phyloP scores from a whole-genome alignment of 228 moss, liverwort and hornwort species.

The Sphagnum magellanicum region DNA sequence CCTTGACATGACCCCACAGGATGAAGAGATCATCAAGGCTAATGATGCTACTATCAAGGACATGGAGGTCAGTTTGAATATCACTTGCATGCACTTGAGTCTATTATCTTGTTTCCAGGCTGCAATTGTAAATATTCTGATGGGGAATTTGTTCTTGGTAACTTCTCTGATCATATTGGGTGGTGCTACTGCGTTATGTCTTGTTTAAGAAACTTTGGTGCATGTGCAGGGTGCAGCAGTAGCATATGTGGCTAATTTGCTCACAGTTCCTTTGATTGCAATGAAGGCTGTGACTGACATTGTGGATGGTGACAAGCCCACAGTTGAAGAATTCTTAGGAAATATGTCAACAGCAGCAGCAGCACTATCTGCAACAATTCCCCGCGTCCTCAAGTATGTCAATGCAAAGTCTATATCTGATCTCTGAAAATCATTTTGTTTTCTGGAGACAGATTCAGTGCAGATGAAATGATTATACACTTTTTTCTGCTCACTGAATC shows the following conservation, averaged over 20 bases:
- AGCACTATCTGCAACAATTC: constrained; percentile 42
- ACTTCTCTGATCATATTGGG: no score
- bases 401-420: constrained; percentile 38
- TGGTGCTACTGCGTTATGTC: no score
- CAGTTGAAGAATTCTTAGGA: constrained; percentile 74
- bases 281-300: constrained; percentile 89
- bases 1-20: constrained; percentile 70
- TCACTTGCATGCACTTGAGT: no score
- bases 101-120: no score
- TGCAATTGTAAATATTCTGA: no score
- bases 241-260: constrained; percentile 63
- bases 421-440: constrained; percentile 6
- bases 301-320: constrained; percentile 74
- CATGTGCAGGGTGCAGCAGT: constrained; percentile 72
- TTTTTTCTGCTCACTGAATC: no score
- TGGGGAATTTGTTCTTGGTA: no score
- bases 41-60: constrained; percentile 87
- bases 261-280: constrained; percentile 63
- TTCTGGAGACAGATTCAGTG: no score
- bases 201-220: no score
- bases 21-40: constrained; percentile 60
- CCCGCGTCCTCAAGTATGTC: constrained; percentile 45
- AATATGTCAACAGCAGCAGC: constrained; percentile 55
- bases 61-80: constrained; percentile 62
- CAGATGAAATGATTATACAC: no score